Percentiles rank a stretch among this genome's conserved stretches.
These are phyloP conservation scores for Monosporascus cannonballus DNA, from an alignment of 2,329 filamentous ascomycete species.

Conservation along the genomic window DNA sequence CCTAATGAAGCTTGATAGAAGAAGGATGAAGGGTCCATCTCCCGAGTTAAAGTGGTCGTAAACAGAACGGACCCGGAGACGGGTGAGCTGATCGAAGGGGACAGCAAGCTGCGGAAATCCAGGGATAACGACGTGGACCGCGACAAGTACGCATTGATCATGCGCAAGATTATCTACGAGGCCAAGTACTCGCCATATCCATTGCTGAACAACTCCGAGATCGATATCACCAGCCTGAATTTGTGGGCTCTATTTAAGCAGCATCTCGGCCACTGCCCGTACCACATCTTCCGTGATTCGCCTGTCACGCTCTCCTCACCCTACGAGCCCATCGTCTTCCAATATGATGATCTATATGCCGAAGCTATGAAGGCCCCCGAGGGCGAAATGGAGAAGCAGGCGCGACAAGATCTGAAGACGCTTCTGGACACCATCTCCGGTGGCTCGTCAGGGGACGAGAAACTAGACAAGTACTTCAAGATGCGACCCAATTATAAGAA, in stretches of 20 bases:
- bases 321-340: not conserved
- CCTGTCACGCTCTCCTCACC: not conserved
- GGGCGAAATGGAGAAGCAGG: not conserved
- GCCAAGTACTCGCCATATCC: not conserved
- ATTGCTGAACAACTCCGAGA: not conserved
- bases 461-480: constrained; percentile 7
- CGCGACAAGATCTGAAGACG: not conserved
- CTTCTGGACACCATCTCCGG: constrained; percentile 1
- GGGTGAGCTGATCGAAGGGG: no score
- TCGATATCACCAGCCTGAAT: not conserved
- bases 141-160: not conserved
- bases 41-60: no score
- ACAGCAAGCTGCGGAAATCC: no score
- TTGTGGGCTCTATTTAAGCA: not conserved
- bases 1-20: no score
- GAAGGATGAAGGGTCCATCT: no score
- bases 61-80: no score
- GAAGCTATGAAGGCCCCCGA: not conserved
- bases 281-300: constrained; percentile 1
- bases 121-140: not conserved
- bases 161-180: not conserved
- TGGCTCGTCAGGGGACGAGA: constrained; percentile 3
- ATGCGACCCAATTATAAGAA: not conserved
- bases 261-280: not conserved
- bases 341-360: not conserved